phyloP scores from a whole-genome alignment of 176 grass and related monocot genomes.

The Oryza rufipogon region DNA sequence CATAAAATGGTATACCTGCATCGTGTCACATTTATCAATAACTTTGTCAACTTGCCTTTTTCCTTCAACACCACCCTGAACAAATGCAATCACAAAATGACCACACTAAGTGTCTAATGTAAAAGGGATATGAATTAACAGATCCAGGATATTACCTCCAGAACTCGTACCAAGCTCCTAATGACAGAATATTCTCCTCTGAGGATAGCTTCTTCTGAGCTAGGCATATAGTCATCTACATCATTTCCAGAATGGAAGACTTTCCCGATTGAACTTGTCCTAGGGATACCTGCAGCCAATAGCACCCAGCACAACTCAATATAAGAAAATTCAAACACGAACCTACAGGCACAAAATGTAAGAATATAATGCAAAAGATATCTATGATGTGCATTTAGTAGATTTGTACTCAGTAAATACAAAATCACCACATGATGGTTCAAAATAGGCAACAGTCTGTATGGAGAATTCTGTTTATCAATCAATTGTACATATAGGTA shows the following conservation, averaged over 20 bases:
- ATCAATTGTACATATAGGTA: conserved; percentile 25
- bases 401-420: conserved; percentile 32
- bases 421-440: conserved; percentile 31
- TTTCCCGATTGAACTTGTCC: conserved; percentile 86
- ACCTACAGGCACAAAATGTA: conserved; percentile 33
- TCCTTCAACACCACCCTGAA: conserved; percentile 89
- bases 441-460: not conserved
- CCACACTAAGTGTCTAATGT: not conserved
- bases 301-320: conserved; percentile 3
- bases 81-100: conserved; percentile 34
- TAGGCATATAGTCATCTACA: conserved; percentile 72
- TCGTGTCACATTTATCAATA: conserved; percentile 95
- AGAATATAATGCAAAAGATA: conserved; percentile 1
- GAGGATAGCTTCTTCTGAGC: conserved; percentile 88
- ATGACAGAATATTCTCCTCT: conserved; percentile 95
- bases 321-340: conserved; percentile 28
- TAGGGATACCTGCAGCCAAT: conserved; percentile 70
- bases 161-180: conserved; percentile 94
- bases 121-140: conserved; percentile 33
- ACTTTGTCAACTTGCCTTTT: conserved; percentile 99
- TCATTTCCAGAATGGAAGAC: conserved; percentile 81
- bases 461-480: conserved; percentile 22
- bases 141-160: conserved; percentile 67
- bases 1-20: conserved; percentile 79
- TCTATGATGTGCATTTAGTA: conserved; percentile 8